Evolutionary conservation across 495 filamentous ascomycete genomes (phyloP), one percentile per base, ranked within the genome.

Genomic region (Zalerion maritima): DNA sequence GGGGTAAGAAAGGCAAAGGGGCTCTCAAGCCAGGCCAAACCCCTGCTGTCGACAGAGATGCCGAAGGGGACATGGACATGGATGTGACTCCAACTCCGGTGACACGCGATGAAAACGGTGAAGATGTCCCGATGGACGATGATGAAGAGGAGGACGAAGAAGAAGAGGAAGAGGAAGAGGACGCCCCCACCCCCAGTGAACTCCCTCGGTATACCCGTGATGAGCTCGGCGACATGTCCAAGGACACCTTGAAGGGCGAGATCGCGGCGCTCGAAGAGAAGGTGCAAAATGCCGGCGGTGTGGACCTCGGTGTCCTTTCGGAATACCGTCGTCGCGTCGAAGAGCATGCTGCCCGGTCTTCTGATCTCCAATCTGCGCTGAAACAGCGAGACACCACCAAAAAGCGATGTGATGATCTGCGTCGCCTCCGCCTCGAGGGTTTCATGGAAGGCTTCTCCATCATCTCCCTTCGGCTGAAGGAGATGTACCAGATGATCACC

Each of bases 401-500:
- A 63, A 76, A 76, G 35, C 76, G 81, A 0, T 78, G 86, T 34
- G 87, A 96, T 45, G 84, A 93, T 24, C 73, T 96, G 26, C 78
- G 89, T 5, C 81, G 81, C 3, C 64, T 87, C 17, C 78, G 89
- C 4, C 59, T 96, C 6, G 87, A 94, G 37, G 89, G 89, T 28
- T 97, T 97, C 68, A 96, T 96, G 87, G 84, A 87, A 54, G 89
- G 91, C 15, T 96, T 96, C 58, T 76, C 75, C 49, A 76, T 69
- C 31, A 97, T 97, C 49, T 94, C 86, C n/a, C 60, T 94, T 13
- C 77, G 87, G 2, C 62, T 97, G 31, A 97, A 97, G 61, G 89
- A 97, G 53, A 97, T 97, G 89, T 97, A 97, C 58, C 89, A 96
- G 54, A 94, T 97, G 89, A 97, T 97, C 54, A 97, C 89, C 16